Percentiles rank a stretch among this genome's conserved stretches.
These are phyloP conservation scores for Linaria vulgaris DNA, from an alignment of 257 asterid species.

Conservation along the genomic window DNA sequence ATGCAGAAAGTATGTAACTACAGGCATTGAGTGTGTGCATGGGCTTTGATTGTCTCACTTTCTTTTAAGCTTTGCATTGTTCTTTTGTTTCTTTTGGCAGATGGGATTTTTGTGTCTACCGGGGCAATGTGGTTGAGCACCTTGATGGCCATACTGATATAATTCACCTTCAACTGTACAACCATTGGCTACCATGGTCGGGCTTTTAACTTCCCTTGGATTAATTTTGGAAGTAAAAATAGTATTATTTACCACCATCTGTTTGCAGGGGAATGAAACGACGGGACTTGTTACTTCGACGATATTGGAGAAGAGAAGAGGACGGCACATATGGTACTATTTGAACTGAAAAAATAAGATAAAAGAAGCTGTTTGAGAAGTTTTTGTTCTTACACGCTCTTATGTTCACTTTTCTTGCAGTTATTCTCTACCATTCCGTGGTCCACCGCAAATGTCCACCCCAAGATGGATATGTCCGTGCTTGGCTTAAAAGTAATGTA, in stretches of 20 bases:
- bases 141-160: slow-evolving; percentile 92
- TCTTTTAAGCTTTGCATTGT: too few species aligned
- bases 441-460: slow-evolving; percentile 75
- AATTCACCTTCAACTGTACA: slow-evolving; percentile 62
- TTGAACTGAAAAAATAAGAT: neutral
- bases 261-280: slow-evolving; percentile 76
- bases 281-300: slow-evolving; percentile 75
- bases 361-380: slow-evolving; percentile 1
- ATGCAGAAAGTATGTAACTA: neutral
- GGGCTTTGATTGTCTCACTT: neutral
- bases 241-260: slow-evolving; percentile 22
- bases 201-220: slow-evolving; percentile 22
- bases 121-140: slow-evolving; percentile 81
- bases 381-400: slow-evolving; percentile 17
- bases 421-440: slow-evolving; percentile 84
- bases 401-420: slow-evolving; percentile 42
- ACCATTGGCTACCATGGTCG: slow-evolving; percentile 93
- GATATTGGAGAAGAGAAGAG: slow-evolving; percentile 98
- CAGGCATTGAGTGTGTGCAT: neutral
- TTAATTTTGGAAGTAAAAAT: slow-evolving; percentile 9
- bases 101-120: slow-evolving; percentile 83
- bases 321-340: slow-evolving; percentile 89
- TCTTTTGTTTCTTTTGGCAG: slow-evolving; percentile 40
- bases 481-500: slow-evolving; percentile 86
- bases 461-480: slow-evolving; percentile 74